A percentile compares a stretch with the other conserved stretches of the same genome.
Conservation (phyloP, 306 rosid species). For the Benincasa hispida region DNA sequence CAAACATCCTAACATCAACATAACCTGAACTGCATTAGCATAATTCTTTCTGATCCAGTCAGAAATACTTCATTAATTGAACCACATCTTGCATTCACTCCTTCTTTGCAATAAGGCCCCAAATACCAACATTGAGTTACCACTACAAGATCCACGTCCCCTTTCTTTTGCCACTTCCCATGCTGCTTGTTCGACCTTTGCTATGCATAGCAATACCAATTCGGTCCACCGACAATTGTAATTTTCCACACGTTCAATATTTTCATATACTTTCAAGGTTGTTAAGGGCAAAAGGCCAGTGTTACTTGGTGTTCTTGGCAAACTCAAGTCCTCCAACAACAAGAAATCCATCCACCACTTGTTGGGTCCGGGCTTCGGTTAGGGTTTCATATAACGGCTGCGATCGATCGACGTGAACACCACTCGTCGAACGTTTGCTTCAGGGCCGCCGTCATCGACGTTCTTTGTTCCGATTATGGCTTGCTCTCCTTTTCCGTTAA, state of each 20-base stretch:
- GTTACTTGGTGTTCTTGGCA: constrained; percentile 90
- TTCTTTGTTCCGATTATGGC: constrained; percentile 64
- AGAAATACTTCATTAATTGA: constrained; percentile 63
- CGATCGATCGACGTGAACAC: constrained; percentile 95
- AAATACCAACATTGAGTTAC: constrained; percentile 71
- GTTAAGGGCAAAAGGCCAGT: too few relatives aligned
- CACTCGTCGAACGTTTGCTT: constrained; percentile 60
- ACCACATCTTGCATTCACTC: constrained; percentile 60
- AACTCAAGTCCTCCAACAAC: constrained; percentile 87
- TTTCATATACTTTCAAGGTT: too few relatives aligned
- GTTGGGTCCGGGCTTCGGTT: constrained; percentile 37
- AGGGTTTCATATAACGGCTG: constrained; percentile 81
- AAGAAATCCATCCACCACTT: constrained; percentile 74
- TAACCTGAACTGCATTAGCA: constrained; percentile 68
- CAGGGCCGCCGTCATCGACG: constrained; percentile 51
- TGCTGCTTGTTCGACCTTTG: constrained; percentile 71
- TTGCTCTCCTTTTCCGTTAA: constrained; percentile 52
- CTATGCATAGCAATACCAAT: constrained; percentile 88
- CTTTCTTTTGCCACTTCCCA: constrained; percentile 51
- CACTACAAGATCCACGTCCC: constrained; percentile 56
- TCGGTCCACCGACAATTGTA: too few relatives aligned
- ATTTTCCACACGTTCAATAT: too few relatives aligned
- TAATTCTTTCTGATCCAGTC: constrained; percentile 67
- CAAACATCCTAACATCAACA: constrained; percentile 72
- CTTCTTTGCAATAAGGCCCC: constrained; percentile 67